phyloP scores from a whole-genome alignment of 306 rosid species.

The Comarum palustre region DNA sequence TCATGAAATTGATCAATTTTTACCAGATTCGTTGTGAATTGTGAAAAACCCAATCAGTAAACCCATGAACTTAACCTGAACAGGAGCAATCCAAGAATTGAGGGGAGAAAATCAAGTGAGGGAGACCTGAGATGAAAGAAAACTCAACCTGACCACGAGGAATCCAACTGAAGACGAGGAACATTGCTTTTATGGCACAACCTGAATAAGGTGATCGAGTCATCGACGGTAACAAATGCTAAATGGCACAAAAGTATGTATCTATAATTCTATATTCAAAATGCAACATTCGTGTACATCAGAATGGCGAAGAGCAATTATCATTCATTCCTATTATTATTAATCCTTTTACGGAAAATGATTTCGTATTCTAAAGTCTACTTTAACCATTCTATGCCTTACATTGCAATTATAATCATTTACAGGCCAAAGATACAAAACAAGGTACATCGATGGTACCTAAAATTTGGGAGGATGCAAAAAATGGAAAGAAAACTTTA shows the following conservation, averaged over 20 bases:
- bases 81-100: no score
- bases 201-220: no score
- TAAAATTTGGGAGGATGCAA: slow-evolving; percentile 22
- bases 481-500: slow-evolving; percentile 27
- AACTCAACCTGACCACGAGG: no score
- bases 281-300: background rate
- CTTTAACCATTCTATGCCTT: slow-evolving; percentile 22
- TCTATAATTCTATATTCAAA: background rate
- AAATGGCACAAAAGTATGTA: background rate
- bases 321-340: slow-evolving; percentile 15
- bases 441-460: slow-evolving; percentile 10
- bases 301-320: background rate
- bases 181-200: no score
- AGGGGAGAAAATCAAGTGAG: no score
- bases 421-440: slow-evolving; percentile 37
- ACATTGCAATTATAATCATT: slow-evolving; percentile 31
- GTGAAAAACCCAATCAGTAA: no score
- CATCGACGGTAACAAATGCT: background rate
- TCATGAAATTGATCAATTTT: no score
- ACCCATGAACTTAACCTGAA: no score
- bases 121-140: no score
- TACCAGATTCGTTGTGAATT: no score
- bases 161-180: no score
- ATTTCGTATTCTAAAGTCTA: slow-evolving; percentile 21
- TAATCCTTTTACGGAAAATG: slow-evolving; percentile 29